Conservation (phyloP, 441 rosid genomes). For the Dalechampia spathulata region DNA sequence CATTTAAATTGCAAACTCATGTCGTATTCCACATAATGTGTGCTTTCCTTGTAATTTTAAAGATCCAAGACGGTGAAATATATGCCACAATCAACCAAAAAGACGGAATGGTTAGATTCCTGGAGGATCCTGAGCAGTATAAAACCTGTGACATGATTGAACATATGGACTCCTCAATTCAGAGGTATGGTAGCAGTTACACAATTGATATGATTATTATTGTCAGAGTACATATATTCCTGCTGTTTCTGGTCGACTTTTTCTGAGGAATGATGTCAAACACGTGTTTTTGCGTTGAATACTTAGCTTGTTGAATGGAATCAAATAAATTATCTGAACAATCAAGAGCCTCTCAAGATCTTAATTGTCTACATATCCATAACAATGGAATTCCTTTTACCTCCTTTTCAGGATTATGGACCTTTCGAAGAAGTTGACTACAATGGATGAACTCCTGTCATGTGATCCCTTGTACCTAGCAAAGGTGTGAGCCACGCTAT, state of each 20-base stretch:
- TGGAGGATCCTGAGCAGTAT: constrained; percentile 97
- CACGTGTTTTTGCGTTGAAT: no score
- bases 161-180: constrained; percentile 80
- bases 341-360: neutral
- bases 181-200: constrained; percentile 40
- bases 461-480: constrained; percentile 72
- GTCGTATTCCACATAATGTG: neutral
- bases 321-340: neutral
- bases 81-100: constrained; percentile 93
- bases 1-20: neutral
- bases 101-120: constrained; percentile 97
- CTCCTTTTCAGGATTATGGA: constrained; percentile 61
- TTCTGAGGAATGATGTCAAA: neutral
- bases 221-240: neutral
- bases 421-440: constrained; percentile 72
- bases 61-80: constrained; percentile 98
- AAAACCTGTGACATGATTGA: constrained; percentile 86
- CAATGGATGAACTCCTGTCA: constrained; percentile 72
- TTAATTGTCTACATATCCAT: neutral
- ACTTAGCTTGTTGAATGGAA: neutral
- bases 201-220: neutral
- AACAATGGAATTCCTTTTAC: neutral
- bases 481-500: constrained; percentile 42
- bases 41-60: constrained; percentile 15
- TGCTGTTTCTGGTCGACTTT: neutral